Percentiles rank a stretch among this genome's conserved stretches.
Evolutionary conservation across 2,329 filamentous ascomycete genomes (phyloP).

Genomic region (Laburnicola sp.): DNA sequence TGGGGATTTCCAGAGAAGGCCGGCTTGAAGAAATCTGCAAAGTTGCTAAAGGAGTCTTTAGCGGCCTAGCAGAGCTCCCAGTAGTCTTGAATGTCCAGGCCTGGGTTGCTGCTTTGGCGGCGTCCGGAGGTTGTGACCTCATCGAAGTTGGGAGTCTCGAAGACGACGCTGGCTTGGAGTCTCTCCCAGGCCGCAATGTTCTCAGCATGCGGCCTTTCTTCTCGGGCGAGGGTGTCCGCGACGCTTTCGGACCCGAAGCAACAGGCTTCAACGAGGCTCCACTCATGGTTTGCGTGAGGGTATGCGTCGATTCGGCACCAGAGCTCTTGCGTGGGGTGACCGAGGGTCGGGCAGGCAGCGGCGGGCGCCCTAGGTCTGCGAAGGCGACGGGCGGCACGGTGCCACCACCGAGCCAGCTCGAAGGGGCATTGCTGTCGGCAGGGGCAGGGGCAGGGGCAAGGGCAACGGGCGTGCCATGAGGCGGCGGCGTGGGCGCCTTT

Average conservation of each 20-base stretch:
- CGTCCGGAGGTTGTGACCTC: constrained; percentile 55
- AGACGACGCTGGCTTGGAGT: constrained; percentile 49
- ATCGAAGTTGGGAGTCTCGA: constrained; percentile 51
- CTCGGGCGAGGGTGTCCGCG: constrained; percentile 64
- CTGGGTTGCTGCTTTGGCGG: constrained; percentile 64
- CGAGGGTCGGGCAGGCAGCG: constrained; percentile 61
- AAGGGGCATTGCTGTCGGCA: constrained; percentile 18
- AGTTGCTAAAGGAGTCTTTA: constrained; percentile 10
- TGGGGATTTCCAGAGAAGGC: constrained; percentile 34
- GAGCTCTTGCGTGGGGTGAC: constrained; percentile 53
- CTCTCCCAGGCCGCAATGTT: constrained; percentile 54
- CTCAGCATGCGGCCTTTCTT: constrained; percentile 62
- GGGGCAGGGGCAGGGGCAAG: constrained; percentile 13
- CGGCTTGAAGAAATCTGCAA: constrained; percentile 27
- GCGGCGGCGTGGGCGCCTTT: constrained; percentile 30
- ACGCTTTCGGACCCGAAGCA: constrained; percentile 47
- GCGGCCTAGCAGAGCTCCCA: constrained; percentile 21
- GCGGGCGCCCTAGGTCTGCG: constrained; percentile 72
- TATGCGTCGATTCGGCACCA: constrained; percentile 28
- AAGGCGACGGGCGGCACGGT: constrained; percentile 82
- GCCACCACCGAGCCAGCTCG: constrained; percentile 72
- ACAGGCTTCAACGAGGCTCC: constrained; percentile 40
- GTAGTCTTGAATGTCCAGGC: constrained; percentile 56
- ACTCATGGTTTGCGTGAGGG: constrained; percentile 25
- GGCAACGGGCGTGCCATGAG: constrained; percentile 18